Conservation (phyloP, 352 stramenopile genomes). For the Pythium plurisporium region DNA sequence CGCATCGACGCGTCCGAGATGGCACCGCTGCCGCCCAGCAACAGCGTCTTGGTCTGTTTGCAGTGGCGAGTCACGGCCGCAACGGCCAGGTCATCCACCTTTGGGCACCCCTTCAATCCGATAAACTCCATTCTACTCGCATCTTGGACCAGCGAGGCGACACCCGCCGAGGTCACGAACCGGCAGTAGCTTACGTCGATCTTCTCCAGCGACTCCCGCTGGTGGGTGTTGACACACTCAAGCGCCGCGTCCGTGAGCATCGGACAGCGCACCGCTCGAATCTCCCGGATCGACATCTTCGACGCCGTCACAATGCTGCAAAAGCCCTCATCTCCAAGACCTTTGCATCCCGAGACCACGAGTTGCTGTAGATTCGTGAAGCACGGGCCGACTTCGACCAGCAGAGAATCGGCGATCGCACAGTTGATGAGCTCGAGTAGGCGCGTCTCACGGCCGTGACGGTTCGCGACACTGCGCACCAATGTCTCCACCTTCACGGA, state of each 20-base stretch:
- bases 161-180: constrained; percentile 35
- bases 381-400: constrained; percentile 27
- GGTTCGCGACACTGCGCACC: constrained; percentile 26
- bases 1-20: constrained; percentile 39
- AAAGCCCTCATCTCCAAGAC: constrained; percentile 41
- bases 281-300: constrained; percentile 29
- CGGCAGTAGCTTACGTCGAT: constrained; percentile 64
- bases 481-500: constrained; percentile 23
- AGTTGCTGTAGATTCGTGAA: constrained; percentile 40
- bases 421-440: constrained; percentile 46
- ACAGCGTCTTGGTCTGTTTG: constrained; percentile 29
- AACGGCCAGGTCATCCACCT: constrained; percentile 41
- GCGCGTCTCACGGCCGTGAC: constrained; percentile 37
- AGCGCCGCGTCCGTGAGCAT: constrained; percentile 42
- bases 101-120: constrained; percentile 52
- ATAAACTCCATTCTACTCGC: constrained; percentile 33
- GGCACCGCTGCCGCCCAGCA: constrained; percentile 44
- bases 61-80: constrained; percentile 33
- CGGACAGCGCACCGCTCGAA: constrained; percentile 50
- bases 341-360: constrained; percentile 52
- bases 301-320: constrained; percentile 34
- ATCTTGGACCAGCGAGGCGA: constrained; percentile 26
- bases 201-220: constrained; percentile 32
- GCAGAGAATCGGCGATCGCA: constrained; percentile 27
- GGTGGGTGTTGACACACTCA: constrained; percentile 16